Conservation (phyloP, 108 stramenopile genomes). For the Nitzschia inconspicua region DNA sequence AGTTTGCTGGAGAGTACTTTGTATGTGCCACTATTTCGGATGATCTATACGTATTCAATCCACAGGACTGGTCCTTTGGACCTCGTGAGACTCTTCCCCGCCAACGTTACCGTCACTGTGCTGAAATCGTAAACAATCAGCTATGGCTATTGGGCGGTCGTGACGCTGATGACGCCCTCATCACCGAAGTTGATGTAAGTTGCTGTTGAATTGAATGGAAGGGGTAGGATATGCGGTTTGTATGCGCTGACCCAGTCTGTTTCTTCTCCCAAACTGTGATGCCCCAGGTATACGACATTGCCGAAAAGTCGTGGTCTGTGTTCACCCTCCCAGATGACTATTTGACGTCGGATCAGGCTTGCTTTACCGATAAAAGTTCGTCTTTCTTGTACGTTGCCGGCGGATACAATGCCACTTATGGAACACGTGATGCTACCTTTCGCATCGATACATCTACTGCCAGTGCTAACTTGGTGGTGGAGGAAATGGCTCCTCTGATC, state of each 20-base stretch:
- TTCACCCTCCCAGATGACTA: slow-evolving; percentile 24
- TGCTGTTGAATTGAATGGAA: too few species aligned
- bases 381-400: slow-evolving; percentile 45
- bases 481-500: slow-evolving; percentile 18
- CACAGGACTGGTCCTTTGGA: slow-evolving; percentile 10
- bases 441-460: not conserved
- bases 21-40: slow-evolving; percentile 13
- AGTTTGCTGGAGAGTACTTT: slow-evolving; percentile 9
- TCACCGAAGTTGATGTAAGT: slow-evolving; percentile 54
- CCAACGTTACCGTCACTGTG: slow-evolving; percentile 46
- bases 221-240: too few species aligned
- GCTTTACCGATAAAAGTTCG: slow-evolving; percentile 21
- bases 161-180: slow-evolving; percentile 23
- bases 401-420: slow-evolving; percentile 51
- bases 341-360: slow-evolving; percentile 39
- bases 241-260: too few species aligned
- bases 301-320: slow-evolving; percentile 40
- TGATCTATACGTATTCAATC: slow-evolving; percentile 26
- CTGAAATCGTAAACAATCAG: slow-evolving; percentile 20
- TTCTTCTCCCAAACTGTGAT: too few species aligned
- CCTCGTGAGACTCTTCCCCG: slow-evolving; percentile 34
- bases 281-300: slow-evolving; percentile 47
- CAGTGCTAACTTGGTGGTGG: slow-evolving; percentile 11
- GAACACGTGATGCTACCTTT: not conserved
- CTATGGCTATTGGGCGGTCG: slow-evolving; percentile 50